Conservation (phyloP, 148 eudicot genomes). For the Silene conica region DNA sequence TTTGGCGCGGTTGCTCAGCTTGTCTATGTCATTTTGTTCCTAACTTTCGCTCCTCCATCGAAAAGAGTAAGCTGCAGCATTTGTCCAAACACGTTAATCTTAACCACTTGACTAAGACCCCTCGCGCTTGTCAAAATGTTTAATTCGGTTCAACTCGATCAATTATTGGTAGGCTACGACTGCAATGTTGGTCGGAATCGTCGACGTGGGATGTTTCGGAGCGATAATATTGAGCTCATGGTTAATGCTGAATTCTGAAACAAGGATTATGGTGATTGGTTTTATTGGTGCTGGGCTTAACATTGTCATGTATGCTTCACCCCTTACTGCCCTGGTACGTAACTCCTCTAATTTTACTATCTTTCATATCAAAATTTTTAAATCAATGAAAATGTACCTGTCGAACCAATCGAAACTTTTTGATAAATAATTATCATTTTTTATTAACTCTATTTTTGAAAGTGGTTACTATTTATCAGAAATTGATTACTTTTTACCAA, state of each 20-base stretch:
- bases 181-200: not conserved
- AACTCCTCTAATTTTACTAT: not conserved
- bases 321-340: constrained; percentile 47
- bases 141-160: too few relatives aligned
- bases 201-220: constrained; percentile 24
- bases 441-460: too few relatives aligned
- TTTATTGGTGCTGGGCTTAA: constrained; percentile 35
- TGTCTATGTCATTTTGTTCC: constrained; percentile 38
- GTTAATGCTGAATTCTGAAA: constrained; percentile 13
- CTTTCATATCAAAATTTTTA: not conserved
- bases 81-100: too few relatives aligned
- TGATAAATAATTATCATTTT: too few relatives aligned
- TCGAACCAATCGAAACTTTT: too few relatives aligned
- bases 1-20: constrained; percentile 48
- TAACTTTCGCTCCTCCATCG: constrained; percentile 34
- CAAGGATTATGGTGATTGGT: constrained; percentile 15
- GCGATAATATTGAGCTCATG: constrained; percentile 14
- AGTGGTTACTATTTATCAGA: too few relatives aligned
- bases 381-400: too few relatives aligned
- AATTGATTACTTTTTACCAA: too few relatives aligned
- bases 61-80: too few relatives aligned
- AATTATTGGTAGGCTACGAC: constrained; percentile 21
- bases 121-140: too few relatives aligned
- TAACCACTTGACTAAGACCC: too few relatives aligned
- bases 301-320: constrained; percentile 48